A percentile compares a stretch with the other conserved stretches of the same genome.
These are phyloP conservation scores for Phialophora chinensis DNA, from an alignment of 2,329 filamentous ascomycete species.

Conservation along the genomic window DNA sequence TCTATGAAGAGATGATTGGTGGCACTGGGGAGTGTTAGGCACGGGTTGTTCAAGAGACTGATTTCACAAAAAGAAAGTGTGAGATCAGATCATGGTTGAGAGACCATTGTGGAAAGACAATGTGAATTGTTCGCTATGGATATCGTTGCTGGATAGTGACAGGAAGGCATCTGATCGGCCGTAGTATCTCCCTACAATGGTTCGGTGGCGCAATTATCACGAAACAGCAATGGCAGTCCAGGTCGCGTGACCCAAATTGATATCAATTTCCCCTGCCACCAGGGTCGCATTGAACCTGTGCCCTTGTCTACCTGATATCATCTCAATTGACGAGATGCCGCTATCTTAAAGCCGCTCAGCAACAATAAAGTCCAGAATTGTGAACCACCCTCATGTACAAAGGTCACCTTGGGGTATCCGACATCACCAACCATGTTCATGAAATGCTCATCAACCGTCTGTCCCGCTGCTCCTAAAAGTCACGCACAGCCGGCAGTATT, in stretches of 20 bases:
- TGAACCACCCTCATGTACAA: constrained; percentile 14
- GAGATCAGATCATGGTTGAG: neutral
- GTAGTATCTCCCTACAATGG: neutral
- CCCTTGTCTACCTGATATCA: constrained; percentile 3
- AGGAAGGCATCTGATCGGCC: constrained; percentile 8
- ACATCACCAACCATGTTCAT: neutral
- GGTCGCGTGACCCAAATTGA: neutral
- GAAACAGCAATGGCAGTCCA: neutral
- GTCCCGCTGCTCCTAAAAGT: constrained; percentile 94
- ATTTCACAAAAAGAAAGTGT: neutral
- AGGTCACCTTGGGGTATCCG: neutral
- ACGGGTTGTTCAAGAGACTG: neutral
- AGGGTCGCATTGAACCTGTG: neutral
- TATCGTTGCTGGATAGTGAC: neutral
- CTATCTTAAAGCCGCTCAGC: constrained; percentile 17
- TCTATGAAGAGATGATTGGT: neutral
- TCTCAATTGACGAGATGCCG: constrained; percentile 3
- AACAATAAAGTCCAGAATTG: constrained; percentile 12
- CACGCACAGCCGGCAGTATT: constrained; percentile 92
- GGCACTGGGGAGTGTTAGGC: neutral
- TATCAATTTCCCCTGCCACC: neutral
- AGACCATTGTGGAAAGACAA: constrained; percentile 1
- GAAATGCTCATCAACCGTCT: constrained; percentile 65
- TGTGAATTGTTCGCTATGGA: neutral
- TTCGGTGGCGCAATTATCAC: constrained; percentile 1